Evolutionary conservation across 1,284 basidiomycete species (phyloP), one percentile per base, ranked within the genome.

Genomic region (Ustilago xerochloae): DNA sequence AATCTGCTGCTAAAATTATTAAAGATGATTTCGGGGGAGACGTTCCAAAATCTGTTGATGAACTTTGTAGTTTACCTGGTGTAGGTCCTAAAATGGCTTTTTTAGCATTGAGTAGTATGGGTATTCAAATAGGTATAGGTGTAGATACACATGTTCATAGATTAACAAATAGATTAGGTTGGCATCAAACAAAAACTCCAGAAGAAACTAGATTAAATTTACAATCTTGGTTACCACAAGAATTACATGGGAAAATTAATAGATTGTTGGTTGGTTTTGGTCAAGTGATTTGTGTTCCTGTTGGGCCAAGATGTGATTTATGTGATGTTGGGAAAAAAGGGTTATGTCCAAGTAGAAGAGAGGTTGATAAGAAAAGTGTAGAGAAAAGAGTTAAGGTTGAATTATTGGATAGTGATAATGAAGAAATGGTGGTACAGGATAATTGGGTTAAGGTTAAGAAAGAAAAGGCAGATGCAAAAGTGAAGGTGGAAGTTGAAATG

Each of bases 111-210:
- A 93, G 95, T 74, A 48, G 93, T 90, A 15, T 97, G 94, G 94
- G 62, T 18, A 93, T 93, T 47, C 95, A 97, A 77, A 87, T 89
- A n/a, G 96, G 95, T 0, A 97, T 99, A 36, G 96, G 96, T 0
- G 95, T 98, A 0, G 96, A 98, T 78, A 91, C 93, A 0, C 94
- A 99, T 81, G 96, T 99, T 1, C 94, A 98, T 78, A 88, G 96
- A 0, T 95, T 98, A 60, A 93, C 94, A 13, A 96, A 97, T 78
- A 88, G 94, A 18, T 85, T 98, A 0, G 90, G 92, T 22, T 98
- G 96, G 96, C 93, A 97, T 84, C 89, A 89, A 56, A 96, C 94
- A 0, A 93, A 91, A 77, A 91, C 88, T 2, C 92, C 96, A 0
- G 95, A 98, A 84, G 89, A 92, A 80, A 97, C 96, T 0, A 55